Percentiles rank a stretch among this genome's conserved stretches.
phyloP scores from a whole-genome alignment of 257 asterid species.

The Lavandula angustifolia region DNA sequence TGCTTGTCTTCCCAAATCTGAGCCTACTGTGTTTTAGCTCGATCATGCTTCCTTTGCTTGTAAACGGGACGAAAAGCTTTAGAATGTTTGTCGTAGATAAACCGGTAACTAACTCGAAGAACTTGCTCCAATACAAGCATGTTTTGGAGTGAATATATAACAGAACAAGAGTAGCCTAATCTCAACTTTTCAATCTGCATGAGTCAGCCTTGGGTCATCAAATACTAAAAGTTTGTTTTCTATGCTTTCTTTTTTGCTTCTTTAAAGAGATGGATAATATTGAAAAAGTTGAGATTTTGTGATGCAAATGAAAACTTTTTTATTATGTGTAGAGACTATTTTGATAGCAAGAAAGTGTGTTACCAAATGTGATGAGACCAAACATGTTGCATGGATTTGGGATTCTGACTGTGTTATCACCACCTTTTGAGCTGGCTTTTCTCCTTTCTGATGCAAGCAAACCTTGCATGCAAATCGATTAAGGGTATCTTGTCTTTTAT shows the following conservation, averaged over 20 bases:
- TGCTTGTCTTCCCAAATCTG: slow-evolving; percentile 22
- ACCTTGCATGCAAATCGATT: not conserved
- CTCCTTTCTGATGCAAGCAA: slow-evolving; percentile 32
- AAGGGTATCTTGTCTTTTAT: no score
- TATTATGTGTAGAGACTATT: not conserved
- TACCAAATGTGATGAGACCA: slow-evolving; percentile 1
- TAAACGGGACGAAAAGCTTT: not conserved
- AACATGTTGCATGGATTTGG: slow-evolving; percentile 22
- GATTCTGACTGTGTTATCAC: slow-evolving; percentile 20
- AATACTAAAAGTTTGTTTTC: not conserved
- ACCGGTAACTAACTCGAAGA: not conserved
- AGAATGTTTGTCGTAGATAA: slow-evolving; percentile 4
- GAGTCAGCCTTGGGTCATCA: slow-evolving; percentile 31
- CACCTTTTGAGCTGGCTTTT: slow-evolving; percentile 34
- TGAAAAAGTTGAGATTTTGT: not conserved
- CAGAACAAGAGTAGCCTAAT: not conserved
- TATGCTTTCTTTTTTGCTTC: slow-evolving; percentile 14
- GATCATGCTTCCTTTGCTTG: slow-evolving; percentile 22
- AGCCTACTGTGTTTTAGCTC: slow-evolving; percentile 29
- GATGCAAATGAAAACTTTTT: not conserved
- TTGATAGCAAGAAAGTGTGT: no score
- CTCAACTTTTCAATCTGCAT: slow-evolving; percentile 16
- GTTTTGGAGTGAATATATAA: slow-evolving; percentile 21
- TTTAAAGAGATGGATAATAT: slow-evolving; percentile 15
- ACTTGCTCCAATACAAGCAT: slow-evolving; percentile 16